Base-by-base conservation (phyloP, 352 stramenopile genomes). In the Peronosclerospora sorghi region DNA sequence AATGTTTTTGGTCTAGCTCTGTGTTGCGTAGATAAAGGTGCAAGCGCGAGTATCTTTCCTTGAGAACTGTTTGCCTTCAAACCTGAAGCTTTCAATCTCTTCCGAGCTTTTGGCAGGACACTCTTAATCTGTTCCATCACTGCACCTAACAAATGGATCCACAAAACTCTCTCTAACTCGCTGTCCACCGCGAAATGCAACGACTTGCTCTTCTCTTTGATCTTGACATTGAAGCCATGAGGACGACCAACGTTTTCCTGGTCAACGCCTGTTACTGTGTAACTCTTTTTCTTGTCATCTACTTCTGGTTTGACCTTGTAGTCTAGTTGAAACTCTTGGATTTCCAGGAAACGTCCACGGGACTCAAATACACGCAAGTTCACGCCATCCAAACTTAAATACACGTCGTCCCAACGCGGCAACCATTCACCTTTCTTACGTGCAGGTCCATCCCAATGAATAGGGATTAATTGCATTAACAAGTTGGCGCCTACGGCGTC, bases 381-480 rank as follows among this genome's bases (percentile, higher is more conserved):
- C 20, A 68, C 47, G 17, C 73, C 77, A 28, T 87, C 74, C 32
- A 90, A 51, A 48, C 69, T 70, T 39, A 83, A 12, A 29, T 74
- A 86, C 10, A 74, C 39, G 43, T 86, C 68, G 36, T 90, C 77
- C 77, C 77, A 90, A 23, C 68, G 68, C 28, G 77, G 77, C 15
- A 90, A 48, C 77, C 77, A 90, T 38, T 90, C 77, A 42, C 74
- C 66, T 41, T 86, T 86, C 56, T 73, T 75, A 28, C 65, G 64
- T 42, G 81, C 60, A 26, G 52, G 59, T 24, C 77, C 74, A 35
- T 83, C 65, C 73, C 71, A 87, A 12, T 62, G 48, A 40, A 88
- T 78, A 35, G 75, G 75, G 30, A 84, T 75, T 24, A 85, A 49
- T 45, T 82, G 73, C 71, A 83, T 82, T 17, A 56, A 29, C 30